These are phyloP conservation scores for Xylaria digitata DNA, from an alignment of 2,329 filamentous ascomycete genomes.

Conservation along the genomic window DNA sequence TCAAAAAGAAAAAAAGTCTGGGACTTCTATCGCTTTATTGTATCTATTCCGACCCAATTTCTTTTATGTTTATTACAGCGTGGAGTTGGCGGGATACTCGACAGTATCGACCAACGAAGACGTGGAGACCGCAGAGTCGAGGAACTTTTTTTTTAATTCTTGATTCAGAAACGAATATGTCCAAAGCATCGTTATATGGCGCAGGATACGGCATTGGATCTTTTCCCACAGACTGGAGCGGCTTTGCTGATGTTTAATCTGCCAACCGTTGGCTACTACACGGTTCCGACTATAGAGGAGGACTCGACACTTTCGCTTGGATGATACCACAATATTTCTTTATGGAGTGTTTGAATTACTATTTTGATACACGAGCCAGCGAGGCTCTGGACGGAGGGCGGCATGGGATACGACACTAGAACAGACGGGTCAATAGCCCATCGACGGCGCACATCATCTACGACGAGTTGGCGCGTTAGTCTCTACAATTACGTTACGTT, in stretches of 20 bases:
- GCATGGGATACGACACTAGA: constrained; percentile 47
- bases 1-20: constrained; percentile 43
- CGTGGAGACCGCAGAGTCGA: constrained; percentile 40
- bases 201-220: constrained; percentile 45
- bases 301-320: constrained; percentile 50
- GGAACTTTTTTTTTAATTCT: constrained; percentile 35
- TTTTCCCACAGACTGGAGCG: constrained; percentile 33
- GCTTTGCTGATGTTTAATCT: constrained; percentile 45
- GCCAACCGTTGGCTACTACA: constrained; percentile 38
- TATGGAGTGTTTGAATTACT: constrained; percentile 37
- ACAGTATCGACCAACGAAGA: constrained; percentile 43
- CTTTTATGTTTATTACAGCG: constrained; percentile 48
- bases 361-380: constrained; percentile 41
- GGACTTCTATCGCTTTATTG: constrained; percentile 44
- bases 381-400: constrained; percentile 27
- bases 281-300: constrained; percentile 43
- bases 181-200: constrained; percentile 49
- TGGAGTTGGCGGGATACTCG: constrained; percentile 50
- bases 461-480: constrained; percentile 38
- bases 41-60: constrained; percentile 43
- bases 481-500: constrained; percentile 46
- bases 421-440: constrained; percentile 48
- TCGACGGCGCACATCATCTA: constrained; percentile 33
- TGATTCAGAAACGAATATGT: constrained; percentile 36
- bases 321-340: constrained; percentile 50